These are phyloP conservation scores for Dichomitus squalens DNA, from an alignment of 1,284 basidiomycete species.

Conservation along the genomic window DNA sequence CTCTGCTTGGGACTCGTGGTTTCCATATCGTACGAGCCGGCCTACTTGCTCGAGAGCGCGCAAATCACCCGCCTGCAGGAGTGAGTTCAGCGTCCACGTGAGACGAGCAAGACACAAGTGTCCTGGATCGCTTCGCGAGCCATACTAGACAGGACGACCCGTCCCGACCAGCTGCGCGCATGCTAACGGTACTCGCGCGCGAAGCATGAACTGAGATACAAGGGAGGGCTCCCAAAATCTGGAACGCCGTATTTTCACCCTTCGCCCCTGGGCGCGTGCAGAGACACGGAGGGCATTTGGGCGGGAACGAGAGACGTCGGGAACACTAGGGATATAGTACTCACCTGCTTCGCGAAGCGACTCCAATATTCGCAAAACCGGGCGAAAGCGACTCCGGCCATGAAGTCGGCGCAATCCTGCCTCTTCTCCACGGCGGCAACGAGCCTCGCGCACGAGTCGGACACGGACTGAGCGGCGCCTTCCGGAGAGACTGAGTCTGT, in stretches of 20 bases:
- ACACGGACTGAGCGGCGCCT: slow-evolving; percentile 41
- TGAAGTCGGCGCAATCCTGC: slow-evolving; percentile 40
- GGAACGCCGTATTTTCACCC: no score
- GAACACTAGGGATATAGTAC: background rate
- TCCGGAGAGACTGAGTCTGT: slow-evolving; percentile 16
- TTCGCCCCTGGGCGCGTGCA: no score
- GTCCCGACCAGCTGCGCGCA: no score
- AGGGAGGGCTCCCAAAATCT: no score
- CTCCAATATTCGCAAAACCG: slow-evolving; percentile 62
- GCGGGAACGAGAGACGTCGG: no score
- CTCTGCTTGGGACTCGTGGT: slow-evolving; percentile 13
- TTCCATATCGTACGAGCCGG: slow-evolving; percentile 36
- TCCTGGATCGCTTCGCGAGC: no score
- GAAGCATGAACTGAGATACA: no score
- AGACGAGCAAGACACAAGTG: no score
- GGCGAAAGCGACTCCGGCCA: slow-evolving; percentile 53
- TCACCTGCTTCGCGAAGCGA: slow-evolving; percentile 35
- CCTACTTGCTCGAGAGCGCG: slow-evolving; percentile 50
- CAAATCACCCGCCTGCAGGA: slow-evolving; percentile 51
- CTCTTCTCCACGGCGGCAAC: slow-evolving; percentile 39
- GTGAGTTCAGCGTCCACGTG: no score
- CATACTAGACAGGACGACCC: no score
- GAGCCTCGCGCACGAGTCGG: slow-evolving; percentile 44
- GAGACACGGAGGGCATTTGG: no score
- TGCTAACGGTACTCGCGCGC: no score